A percentile compares a stretch with the other conserved stretches of the same genome.
These are phyloP conservation scores for Protostelium mycophagum DNA, from an alignment of 78 protist species.

Conservation along the genomic window DNA sequence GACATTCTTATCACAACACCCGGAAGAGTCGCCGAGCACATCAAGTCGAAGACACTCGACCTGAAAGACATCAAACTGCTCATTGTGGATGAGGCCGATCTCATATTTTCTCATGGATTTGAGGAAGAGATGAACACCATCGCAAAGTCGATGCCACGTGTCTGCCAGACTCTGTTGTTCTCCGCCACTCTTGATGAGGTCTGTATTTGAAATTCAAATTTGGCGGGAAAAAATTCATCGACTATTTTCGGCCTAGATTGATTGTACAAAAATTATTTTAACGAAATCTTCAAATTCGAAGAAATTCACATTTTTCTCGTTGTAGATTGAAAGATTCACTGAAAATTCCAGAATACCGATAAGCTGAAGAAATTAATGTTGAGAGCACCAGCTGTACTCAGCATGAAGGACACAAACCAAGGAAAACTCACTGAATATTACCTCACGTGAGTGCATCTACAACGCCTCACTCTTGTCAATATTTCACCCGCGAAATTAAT, in stretches of 20 bases:
- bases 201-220: too few species aligned
- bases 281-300: too few species aligned
- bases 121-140: constrained; percentile 55
- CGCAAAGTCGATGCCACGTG: constrained; percentile 26
- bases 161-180: constrained; percentile 77
- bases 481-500: too few species aligned
- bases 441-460: neutral
- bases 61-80: constrained; percentile 23
- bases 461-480: neutral
- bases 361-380: constrained; percentile 36
- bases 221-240: too few species aligned
- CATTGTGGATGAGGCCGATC: constrained; percentile 89
- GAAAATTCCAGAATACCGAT: neutral
- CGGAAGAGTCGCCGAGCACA: constrained; percentile 54
- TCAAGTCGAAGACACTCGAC: constrained; percentile 11
- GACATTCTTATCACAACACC: constrained; percentile 76
- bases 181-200: constrained; percentile 71
- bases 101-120: constrained; percentile 74
- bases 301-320: too few species aligned
- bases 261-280: too few species aligned
- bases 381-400: constrained; percentile 30
- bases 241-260: too few species aligned
- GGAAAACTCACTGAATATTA: neutral
- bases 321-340: neutral
- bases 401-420: neutral